Base-by-base conservation (phyloP, 192 early-diverging fungal species). In the Coemansia sp. region DNA sequence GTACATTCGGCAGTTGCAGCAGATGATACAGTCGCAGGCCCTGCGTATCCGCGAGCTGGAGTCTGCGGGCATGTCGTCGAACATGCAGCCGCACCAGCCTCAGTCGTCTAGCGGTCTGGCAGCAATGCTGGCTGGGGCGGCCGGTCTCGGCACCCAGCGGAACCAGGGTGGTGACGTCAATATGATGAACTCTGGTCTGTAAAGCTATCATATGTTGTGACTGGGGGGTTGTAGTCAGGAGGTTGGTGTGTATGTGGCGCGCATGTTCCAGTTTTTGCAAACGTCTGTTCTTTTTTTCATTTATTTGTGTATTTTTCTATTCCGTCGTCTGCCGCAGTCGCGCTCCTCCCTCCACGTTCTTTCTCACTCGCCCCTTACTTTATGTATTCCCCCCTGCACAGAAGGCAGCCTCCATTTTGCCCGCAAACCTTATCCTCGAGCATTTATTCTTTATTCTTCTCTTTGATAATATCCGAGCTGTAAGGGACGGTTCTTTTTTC, bases 1-100 rank as follows among this genome's bases (percentile, higher is more conserved):
- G 39, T 95, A 97, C 69, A 95, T 99, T 68, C 86, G 88, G 32
- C 90, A 92, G 63, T 79, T 96, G 66, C 86, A 95, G 69, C 78
- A 86, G 47, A 75, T 88, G 62, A 86, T 92, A 11, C 85, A 86
- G 58, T 82, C 84, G 44, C 90, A 92, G 76, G 78, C 72, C 39
- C 86, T 82, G 33, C 88, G 91, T 17, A 84, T 89, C 67, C 84
- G 85, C 61, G 92, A 95, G 75, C 85, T 96, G 4, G 95, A 95
- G 72, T 71, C 84, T 14, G 52, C 10, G 2, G 84, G 76, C 19
- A 69, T 88, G 72, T 49, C 84, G 19, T 61, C 74, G 9, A 58
- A 60, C 6, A 67, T 67, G 10, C 66, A 84, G 77, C 61, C 86
- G 76, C 42, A 78, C n/a, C 78, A 75, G 64, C 62, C 55, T 28